Base-by-base conservation (phyloP, 2,329 filamentous ascomycete species). In the Proliferodiscus dingleyae region DNA sequence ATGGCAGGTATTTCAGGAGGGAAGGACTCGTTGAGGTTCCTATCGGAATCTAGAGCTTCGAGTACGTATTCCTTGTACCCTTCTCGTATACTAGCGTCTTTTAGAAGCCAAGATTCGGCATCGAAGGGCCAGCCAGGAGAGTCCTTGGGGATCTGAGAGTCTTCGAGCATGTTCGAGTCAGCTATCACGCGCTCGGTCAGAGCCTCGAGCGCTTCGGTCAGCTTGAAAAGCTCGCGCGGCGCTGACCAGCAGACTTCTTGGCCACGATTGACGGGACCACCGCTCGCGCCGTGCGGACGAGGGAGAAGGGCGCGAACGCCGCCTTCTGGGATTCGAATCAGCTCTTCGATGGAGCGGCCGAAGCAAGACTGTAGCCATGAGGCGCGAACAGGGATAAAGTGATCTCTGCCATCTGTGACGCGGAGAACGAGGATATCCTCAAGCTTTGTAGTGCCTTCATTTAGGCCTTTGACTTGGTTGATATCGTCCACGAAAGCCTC, bases 401-500 rank as follows among this genome's bases (percentile, higher is more conserved):
- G 87, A 58, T 98, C 93, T 38, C 89, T 78, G 1, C 94, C 94
- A 42, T 85, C 80, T 9, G 81, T 75, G 4, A 98, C 87, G 1
- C 89, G 82, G 7, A 98, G 73, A 2, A 98, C 84, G 6, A 98
- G 72, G 3, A 98, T 83, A 53, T 97, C 89, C 51, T 97, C 91
- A 0, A 98, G 70, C 6, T 70, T 71, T 3, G 71, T 63, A 2
- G 73, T 71, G 13, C 78, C 80, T 43, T 84, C 74, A 55, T 97
- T 97, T 29, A 98, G 73, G 2, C 74, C 69, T 15, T 78, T 80
- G 0, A 88, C 80, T 15, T 85, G 75, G 0, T 74, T 65, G 3
- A 87, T 65, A 36, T 81, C 76, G 3, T 76, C 74, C 8, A 97
- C 74, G 32, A 81, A 74, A 1, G 86, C 71, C 29, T 83, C 80